Percentiles rank a stretch among this genome's conserved stretches.
Evolutionary conservation across 306 rosid genomes (phyloP).

Genomic region (Carpinus viminea): DNA sequence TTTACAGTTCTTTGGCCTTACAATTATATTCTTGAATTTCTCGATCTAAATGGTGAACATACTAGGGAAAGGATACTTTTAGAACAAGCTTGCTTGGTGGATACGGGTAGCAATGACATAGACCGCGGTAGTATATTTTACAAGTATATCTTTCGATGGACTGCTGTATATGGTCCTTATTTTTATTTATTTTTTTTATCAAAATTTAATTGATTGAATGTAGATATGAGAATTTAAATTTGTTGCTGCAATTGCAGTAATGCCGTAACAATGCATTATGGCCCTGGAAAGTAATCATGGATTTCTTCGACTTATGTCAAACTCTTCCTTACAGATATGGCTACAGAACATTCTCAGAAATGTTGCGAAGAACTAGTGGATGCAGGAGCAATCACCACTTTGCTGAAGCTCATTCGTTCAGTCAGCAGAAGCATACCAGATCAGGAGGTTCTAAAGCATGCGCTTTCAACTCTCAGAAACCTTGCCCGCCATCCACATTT

Average conservation of each 20-base stretch:
- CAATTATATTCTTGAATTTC: neutral
- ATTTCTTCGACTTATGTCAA: neutral
- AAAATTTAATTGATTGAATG: neutral
- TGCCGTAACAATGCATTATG: neutral
- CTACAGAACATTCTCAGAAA: constrained; percentile 79
- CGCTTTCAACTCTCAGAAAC: constrained; percentile 78
- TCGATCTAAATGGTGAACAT: neutral
- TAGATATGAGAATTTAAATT: neutral
- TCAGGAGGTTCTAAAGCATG: constrained; percentile 73
- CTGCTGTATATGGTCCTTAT: neutral
- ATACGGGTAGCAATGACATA: neutral
- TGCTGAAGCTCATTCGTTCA: constrained; percentile 69
- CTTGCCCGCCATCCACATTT: constrained; percentile 79
- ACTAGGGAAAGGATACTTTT: neutral
- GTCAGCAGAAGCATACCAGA: constrained; percentile 92
- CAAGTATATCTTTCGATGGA: neutral
- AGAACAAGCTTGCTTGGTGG: neutral
- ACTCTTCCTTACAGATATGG: constrained; percentile 57
- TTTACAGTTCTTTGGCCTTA: neutral
- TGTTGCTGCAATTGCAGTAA: neutral
- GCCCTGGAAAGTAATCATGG: neutral
- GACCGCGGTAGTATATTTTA: neutral
- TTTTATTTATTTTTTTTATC: neutral
- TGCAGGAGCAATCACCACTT: constrained; percentile 72
- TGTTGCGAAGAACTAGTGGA: constrained; percentile 89